phyloP scores from a whole-genome alignment of 345 rosid genomes.

The Noccaea bulbosa region DNA sequence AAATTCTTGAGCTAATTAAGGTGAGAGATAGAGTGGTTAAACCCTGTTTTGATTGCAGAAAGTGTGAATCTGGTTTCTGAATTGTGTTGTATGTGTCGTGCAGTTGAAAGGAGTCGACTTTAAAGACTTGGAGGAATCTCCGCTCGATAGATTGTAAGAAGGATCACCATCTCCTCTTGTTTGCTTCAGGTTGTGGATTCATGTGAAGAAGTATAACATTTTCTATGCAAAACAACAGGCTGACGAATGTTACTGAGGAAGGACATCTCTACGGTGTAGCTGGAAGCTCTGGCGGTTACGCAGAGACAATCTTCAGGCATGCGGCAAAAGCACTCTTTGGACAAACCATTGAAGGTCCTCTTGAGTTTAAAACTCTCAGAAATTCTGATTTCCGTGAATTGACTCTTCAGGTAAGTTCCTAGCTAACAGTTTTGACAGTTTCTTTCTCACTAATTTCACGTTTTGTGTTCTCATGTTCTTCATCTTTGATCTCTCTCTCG shows the following conservation, averaged over 20 bases:
- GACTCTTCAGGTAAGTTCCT: conserved; percentile 68
- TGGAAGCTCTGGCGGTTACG: conserved; percentile 96
- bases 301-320: conserved; percentile 71
- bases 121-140: conserved; percentile 65
- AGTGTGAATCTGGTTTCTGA: conserved; percentile 10
- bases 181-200: conserved; percentile 5
- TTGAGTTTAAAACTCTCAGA: conserved; percentile 71
- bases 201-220: conserved; percentile 13
- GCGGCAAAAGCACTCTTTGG: conserved; percentile 77
- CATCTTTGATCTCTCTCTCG: not conserved
- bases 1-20: conserved; percentile 84
- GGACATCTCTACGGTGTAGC: conserved; percentile 82
- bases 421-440: not conserved
- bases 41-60: not conserved
- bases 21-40: conserved; percentile 39
- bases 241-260: conserved; percentile 77
- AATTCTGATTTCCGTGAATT: conserved; percentile 87
- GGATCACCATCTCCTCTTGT: not conserved
- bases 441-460: not conserved
- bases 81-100: conserved; percentile 34
- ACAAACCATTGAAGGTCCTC: conserved; percentile 61
- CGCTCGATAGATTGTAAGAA: conserved; percentile 77
- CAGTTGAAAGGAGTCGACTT: conserved; percentile 81
- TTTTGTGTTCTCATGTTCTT: conserved; percentile 27
- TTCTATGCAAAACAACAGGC: conserved; percentile 46